Percentiles rank a stretch among this genome's conserved stretches.
Evolutionary conservation across 2,329 filamentous ascomycete species (phyloP).

Genomic region (Nigrograna mackinnonii): DNA sequence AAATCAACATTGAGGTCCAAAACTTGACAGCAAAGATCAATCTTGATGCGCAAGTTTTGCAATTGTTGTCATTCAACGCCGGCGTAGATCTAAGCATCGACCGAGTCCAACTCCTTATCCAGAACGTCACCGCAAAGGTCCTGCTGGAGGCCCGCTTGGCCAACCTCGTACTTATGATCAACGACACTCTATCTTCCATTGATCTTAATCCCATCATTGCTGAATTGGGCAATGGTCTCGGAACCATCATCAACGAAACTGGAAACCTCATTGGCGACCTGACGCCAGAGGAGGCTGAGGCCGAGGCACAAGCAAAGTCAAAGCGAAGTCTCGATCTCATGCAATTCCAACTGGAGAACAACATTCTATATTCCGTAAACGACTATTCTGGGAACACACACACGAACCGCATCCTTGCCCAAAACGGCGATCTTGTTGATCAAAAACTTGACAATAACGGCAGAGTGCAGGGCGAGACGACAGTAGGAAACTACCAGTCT

Average conservation of each 20-base stretch:
- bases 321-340: constrained; percentile 35
- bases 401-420: constrained; percentile 60
- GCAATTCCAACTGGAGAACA: constrained; percentile 56
- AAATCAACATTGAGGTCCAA: constrained; percentile 62
- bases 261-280: constrained; percentile 27
- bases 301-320: constrained; percentile 6
- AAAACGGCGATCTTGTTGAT: constrained; percentile 60
- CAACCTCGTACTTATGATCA: constrained; percentile 64
- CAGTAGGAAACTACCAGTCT: constrained; percentile 54
- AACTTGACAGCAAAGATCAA: constrained; percentile 66
- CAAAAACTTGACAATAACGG: constrained; percentile 59
- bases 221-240: constrained; percentile 56
- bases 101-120: constrained; percentile 58
- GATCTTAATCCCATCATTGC: constrained; percentile 65
- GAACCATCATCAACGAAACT: constrained; percentile 50
- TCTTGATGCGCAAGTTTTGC: constrained; percentile 61
- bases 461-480: constrained; percentile 44
- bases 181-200: constrained; percentile 60
- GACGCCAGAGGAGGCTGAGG: constrained; percentile 9
- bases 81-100: constrained; percentile 64
- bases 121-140: constrained; percentile 63
- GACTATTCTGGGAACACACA: constrained; percentile 58
- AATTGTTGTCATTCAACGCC: constrained; percentile 63
- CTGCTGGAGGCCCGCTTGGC: constrained; percentile 62
- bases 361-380: constrained; percentile 64